Evolutionary conservation across 768 basidiomycete species (phyloP), one percentile per base, ranked within the genome.

Genomic region (Trametes gibbosa): DNA sequence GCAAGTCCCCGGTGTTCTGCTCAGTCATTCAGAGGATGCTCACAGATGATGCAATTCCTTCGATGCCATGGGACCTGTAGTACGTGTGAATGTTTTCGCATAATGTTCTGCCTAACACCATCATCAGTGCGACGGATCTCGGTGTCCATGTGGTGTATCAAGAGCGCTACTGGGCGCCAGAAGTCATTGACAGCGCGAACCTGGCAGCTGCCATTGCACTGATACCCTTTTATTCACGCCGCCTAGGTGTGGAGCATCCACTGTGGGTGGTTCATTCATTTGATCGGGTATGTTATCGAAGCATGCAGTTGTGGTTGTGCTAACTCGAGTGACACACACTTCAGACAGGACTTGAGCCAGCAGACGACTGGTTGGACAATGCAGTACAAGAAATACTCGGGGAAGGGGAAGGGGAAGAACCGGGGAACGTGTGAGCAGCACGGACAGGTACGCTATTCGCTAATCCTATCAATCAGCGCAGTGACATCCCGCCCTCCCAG

Each of bases 211-310:
- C 42, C 2, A 37, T 53, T n/a, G 52, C 52, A 2, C 21, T 53
- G 2, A 32, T 53, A 1, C 52, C 52, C 1, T 6, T 53, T 16
- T 12, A n/a, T 16, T 43, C 25, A 7, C 40, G 45, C 17, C 25
- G 16, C 6, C 52, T 42, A 5, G 52, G 52, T 2, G 25, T 2
- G 2, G 52, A 16, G 3, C 23, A 32, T 2, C 52, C 52, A 19
- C 24, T 53, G 2, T 53, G 41, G 40, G 52, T n/a, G 2, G 52
- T 53, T 1, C 52, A 53, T n/a, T 53, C 52, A 8, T 53, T 53
- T 32, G 52, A 53, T 19, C 2, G 52, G 5, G 52, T 53, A 53
- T 16, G 24, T 43, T n/a, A n/a, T 14, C 25, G 9, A 9, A 27
- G 9, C 27, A 29, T 19, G n/a, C n/a, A 14, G n/a, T 43, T 8